Conservation (phyloP, 495 filamentous ascomycete genomes). For the Cercophora scortea region DNA sequence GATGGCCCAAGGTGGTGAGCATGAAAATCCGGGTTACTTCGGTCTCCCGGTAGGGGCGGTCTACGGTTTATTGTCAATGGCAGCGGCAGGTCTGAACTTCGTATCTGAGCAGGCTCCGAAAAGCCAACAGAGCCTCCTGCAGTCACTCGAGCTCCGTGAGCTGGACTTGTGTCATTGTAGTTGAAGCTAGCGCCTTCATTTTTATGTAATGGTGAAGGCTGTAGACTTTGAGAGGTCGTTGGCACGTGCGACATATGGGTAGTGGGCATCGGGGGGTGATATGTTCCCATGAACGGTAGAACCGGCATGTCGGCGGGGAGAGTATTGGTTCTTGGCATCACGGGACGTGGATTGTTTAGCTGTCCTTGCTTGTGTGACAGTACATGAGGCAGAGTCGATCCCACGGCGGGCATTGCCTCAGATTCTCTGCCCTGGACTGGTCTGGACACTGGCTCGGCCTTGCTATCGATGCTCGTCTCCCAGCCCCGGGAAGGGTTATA, state of each 20-base stretch:
- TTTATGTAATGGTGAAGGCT: too few species aligned
- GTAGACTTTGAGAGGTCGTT: neutral
- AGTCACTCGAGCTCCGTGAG: neutral
- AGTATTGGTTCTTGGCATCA: slow-evolving; percentile 17
- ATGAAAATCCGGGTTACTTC: neutral
- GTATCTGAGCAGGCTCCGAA: slow-evolving; percentile 5
- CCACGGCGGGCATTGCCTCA: neutral
- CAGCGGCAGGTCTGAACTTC: slow-evolving; percentile 8
- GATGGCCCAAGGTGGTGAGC: neutral
- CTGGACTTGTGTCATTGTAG: neutral
- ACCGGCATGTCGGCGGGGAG: slow-evolving; percentile 21
- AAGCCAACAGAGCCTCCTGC: neutral
- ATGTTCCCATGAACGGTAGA: slow-evolving; percentile 17
- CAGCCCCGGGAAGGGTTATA: slow-evolving; percentile 13
- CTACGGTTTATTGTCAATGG: slow-evolving; percentile 16
- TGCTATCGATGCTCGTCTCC: slow-evolving; percentile 9
- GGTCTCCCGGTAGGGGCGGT: neutral
- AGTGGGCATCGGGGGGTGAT: neutral
- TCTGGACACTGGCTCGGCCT: slow-evolving; percentile 10
- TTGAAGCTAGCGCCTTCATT: too few species aligned
- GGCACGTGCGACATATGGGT: neutral
- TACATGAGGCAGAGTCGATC: neutral
- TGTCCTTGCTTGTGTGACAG: neutral
- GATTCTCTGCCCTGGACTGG: slow-evolving; percentile 1
- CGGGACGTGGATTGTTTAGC: neutral